Evolutionary conservation across 108 stramenopile species (phyloP).

Genomic region (Discostella pseudostelligera): DNA sequence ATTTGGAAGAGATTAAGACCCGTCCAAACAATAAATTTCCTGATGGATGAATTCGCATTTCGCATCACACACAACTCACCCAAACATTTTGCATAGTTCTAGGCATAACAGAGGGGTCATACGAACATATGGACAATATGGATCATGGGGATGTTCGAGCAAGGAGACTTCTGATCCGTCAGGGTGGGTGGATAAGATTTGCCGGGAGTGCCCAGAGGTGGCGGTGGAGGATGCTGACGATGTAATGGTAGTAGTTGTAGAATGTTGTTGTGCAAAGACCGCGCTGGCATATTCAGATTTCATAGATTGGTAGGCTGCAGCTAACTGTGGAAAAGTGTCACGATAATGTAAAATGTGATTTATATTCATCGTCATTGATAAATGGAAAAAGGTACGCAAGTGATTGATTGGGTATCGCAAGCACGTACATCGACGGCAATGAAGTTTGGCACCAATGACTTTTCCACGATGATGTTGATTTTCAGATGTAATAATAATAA

Average conservation of each 20-base stretch:
- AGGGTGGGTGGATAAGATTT: constrained; percentile 9
- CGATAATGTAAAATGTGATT: neutral
- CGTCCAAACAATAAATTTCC: neutral
- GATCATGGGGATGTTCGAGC: constrained; percentile 56
- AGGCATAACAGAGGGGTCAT: constrained; percentile 62
- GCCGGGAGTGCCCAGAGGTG: neutral
- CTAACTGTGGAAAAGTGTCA: neutral
- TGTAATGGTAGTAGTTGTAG: constrained; percentile 11
- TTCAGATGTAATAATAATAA: neutral
- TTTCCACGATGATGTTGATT: constrained; percentile 30
- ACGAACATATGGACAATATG: constrained; percentile 65
- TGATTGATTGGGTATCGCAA: neutral
- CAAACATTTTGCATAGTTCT: constrained; percentile 50
- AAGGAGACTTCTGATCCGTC: constrained; percentile 53
- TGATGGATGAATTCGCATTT: neutral
- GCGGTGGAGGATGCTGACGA: neutral
- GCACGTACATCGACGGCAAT: constrained; percentile 7
- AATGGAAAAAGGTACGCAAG: neutral
- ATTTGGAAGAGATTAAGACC: neutral
- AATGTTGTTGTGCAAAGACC: no score
- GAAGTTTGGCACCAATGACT: constrained; percentile 14
- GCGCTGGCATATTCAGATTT: constrained; percentile 16
- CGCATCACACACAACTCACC: constrained; percentile 12
- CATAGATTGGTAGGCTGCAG: constrained; percentile 17
- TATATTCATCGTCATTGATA: neutral